Conservation (phyloP, 2,329 filamentous ascomycete genomes). For the Apiospora kogelbergensis region DNA sequence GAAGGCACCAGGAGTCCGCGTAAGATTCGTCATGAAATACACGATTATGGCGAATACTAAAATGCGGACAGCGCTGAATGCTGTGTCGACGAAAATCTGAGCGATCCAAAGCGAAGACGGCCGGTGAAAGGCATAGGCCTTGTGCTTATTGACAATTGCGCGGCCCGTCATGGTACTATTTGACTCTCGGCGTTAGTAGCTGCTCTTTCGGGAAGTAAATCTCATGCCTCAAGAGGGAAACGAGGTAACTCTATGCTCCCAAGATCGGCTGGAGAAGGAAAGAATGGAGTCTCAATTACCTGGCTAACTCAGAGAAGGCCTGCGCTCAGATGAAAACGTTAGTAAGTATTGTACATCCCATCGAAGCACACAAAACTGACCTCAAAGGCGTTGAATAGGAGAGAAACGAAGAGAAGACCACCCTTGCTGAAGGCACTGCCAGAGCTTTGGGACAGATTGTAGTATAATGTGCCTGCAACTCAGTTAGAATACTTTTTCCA, state of each 20-base stretch:
- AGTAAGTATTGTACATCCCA: too few relatives aligned
- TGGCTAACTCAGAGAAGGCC: too few relatives aligned
- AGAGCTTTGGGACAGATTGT: constrained; percentile 64
- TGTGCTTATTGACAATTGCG: constrained; percentile 80
- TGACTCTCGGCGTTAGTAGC: too few relatives aligned
- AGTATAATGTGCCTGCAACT: too few relatives aligned
- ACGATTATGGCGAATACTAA: constrained; percentile 72
- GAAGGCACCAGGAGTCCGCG: constrained; percentile 71
- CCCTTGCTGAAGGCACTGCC: constrained; percentile 78
- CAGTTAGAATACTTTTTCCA: too few relatives aligned
- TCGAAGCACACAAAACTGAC: too few relatives aligned
- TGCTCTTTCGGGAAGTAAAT: too few relatives aligned
- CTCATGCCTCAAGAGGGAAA: too few relatives aligned
- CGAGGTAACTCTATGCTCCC: too few relatives aligned
- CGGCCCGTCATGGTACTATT: constrained; percentile 76
- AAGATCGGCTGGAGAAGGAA: too few relatives aligned
- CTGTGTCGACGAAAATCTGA: constrained; percentile 76
- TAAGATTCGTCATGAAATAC: constrained; percentile 75
- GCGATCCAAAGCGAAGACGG: constrained; percentile 82
- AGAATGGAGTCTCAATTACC: too few relatives aligned
- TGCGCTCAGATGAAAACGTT: too few relatives aligned
- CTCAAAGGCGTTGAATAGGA: constrained; percentile 86
- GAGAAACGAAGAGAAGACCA: constrained; percentile 75
- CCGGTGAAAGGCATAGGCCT: constrained; percentile 78
- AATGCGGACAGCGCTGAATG: constrained; percentile 70